Conservation (phyloP, 2,329 filamentous ascomycete species). For the Fusarium sp. region DNA sequence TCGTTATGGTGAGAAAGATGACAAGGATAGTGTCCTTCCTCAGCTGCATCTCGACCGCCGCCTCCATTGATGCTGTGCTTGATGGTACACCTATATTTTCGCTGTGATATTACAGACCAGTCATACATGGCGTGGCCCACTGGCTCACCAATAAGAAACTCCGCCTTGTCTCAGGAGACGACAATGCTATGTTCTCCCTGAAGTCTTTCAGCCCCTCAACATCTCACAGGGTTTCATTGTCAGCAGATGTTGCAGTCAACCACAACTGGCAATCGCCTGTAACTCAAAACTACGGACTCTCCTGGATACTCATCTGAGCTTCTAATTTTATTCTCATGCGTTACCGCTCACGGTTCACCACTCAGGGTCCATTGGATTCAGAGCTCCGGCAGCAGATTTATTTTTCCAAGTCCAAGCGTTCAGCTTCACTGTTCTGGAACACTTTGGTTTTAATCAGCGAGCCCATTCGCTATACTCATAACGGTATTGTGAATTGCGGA, state of each 20-base stretch:
- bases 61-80: constrained; percentile 33
- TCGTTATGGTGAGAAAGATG: constrained; percentile 15
- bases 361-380: constrained; percentile 19
- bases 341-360: constrained; percentile 9
- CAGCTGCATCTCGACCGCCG: constrained; percentile 38
- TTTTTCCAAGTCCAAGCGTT: constrained; percentile 20
- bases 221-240: not conserved
- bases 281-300: constrained; percentile 2
- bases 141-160: constrained; percentile 25
- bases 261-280: not conserved
- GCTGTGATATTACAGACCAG: constrained; percentile 28
- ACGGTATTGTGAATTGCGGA: constrained; percentile 2
- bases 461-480: constrained; percentile 13
- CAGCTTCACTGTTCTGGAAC: constrained; percentile 33
- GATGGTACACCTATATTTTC: constrained; percentile 18
- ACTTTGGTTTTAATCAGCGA: constrained; percentile 7
- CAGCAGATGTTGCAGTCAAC: constrained; percentile 5
- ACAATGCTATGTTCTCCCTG: constrained; percentile 22
- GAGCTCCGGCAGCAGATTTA: constrained; percentile 1
- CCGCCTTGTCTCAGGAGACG: constrained; percentile 24
- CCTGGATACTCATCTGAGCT: constrained; percentile 16
- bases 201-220: constrained; percentile 4
- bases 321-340: constrained; percentile 25
- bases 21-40: constrained; percentile 23
- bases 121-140: constrained; percentile 20